A percentile compares a stretch with the other conserved stretches of the same genome.
These are phyloP conservation scores for Centrapalus pauciflorus DNA, from an alignment of 129 eudicot genomes.

Conservation along the genomic window DNA sequence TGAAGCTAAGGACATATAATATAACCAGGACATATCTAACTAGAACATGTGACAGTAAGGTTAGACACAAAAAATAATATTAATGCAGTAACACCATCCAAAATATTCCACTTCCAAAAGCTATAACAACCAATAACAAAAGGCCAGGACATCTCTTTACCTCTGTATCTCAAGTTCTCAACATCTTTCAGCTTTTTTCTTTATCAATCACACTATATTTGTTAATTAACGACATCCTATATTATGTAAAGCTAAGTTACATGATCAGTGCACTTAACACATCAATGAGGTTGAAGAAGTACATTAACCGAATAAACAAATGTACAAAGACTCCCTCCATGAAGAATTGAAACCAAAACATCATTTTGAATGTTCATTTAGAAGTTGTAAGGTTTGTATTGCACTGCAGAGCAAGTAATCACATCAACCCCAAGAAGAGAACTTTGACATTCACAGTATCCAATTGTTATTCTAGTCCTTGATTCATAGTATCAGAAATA, in stretches of 20 bases:
- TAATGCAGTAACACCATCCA: background rate
- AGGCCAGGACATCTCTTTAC: background rate
- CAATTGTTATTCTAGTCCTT: background rate
- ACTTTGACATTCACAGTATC: background rate
- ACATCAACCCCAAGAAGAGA: background rate
- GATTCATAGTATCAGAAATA: background rate
- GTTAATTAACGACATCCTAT: background rate
- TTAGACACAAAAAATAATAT: background rate
- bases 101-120: constrained; percentile 9
- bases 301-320: background rate
- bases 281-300: background rate
- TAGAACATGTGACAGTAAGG: background rate
- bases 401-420: background rate
- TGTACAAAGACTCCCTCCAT: constrained; percentile 4
- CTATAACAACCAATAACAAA: constrained; percentile 1
- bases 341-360: constrained; percentile 1
- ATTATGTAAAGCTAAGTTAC: constrained; percentile 8
- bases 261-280: background rate
- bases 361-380: background rate
- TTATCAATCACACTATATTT: constrained; percentile 1
- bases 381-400: background rate
- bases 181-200: constrained; percentile 2
- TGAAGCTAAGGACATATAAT: background rate
- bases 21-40: constrained; percentile 6
- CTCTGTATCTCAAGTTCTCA: background rate